These are phyloP conservation scores for Styphnolobium japonicum DNA, from an alignment of 306 rosid species.

Conservation along the genomic window DNA sequence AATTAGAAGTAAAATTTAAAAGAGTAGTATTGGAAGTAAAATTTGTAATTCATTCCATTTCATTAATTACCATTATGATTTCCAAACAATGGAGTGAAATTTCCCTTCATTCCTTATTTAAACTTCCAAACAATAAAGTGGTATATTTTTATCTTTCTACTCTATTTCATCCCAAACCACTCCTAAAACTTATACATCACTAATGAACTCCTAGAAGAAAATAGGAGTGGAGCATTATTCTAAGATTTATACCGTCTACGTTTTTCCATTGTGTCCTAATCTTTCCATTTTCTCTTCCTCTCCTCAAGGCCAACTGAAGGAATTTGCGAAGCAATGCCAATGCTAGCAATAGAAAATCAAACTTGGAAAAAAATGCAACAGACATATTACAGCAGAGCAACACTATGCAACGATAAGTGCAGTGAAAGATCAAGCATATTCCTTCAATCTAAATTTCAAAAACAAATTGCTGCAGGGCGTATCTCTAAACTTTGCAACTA, in stretches of 20 bases:
- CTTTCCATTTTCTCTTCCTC: not conserved
- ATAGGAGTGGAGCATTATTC: not conserved
- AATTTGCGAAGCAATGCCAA: not conserved
- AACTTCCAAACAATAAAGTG: too few species aligned
- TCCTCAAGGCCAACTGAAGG: not conserved
- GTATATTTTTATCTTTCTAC: too few species aligned
- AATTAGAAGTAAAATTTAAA: too few species aligned
- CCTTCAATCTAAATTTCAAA: slow-evolving; percentile 8
- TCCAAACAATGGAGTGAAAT: too few species aligned
- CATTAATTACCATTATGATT: too few species aligned
- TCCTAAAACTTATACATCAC: not conserved
- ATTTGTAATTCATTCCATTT: too few species aligned
- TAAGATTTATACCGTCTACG: not conserved
- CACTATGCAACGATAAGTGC: not conserved
- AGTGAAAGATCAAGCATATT: not conserved
- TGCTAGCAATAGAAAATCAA: not conserved
- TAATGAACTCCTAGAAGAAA: not conserved
- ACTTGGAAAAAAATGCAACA: not conserved
- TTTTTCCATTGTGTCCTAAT: not conserved
- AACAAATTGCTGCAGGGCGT: not conserved
- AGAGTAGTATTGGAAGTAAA: too few species aligned
- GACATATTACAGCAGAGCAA: slow-evolving; percentile 13
- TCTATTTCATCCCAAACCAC: too few species aligned
- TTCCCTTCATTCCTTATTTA: too few species aligned
- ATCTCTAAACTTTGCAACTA: slow-evolving; percentile 19